These are phyloP conservation scores for Talaromyces proteolyticus DNA, from an alignment of 495 filamentous ascomycete genomes.

Conservation along the genomic window DNA sequence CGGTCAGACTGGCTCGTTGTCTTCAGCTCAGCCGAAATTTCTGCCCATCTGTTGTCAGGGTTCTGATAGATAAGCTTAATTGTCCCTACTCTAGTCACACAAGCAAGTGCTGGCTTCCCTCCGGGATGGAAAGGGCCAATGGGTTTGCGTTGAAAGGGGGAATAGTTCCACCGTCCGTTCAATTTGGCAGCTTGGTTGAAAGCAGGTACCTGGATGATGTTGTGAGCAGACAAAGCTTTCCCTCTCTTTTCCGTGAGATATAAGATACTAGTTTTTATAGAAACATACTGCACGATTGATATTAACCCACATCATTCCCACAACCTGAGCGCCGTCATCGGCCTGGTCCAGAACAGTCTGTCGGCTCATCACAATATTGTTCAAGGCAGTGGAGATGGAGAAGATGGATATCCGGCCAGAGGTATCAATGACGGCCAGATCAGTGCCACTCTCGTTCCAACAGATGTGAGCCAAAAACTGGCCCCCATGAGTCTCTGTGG, in stretches of 20 bases:
- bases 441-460: conserved; percentile 67
- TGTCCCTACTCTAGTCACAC: conserved; percentile 62
- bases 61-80: conserved; percentile 69
- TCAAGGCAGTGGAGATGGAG: conserved; percentile 55
- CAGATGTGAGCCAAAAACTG: conserved; percentile 64
- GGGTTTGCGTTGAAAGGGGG: conserved; percentile 39
- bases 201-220: conserved; percentile 35
- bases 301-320: conserved; percentile 80
- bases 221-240: too few relatives aligned
- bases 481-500: conserved; percentile 37
- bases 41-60: conserved; percentile 58
- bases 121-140: conserved; percentile 63
- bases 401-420: conserved; percentile 68
- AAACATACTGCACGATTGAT: conserved; percentile 46
- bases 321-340: conserved; percentile 69
- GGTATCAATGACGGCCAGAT: conserved; percentile 72
- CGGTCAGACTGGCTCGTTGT: conserved; percentile 62
- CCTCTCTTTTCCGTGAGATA: too few relatives aligned
- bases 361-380: conserved; percentile 53
- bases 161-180: conserved; percentile 46
- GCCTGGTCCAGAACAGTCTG: conserved; percentile 52
- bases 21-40: conserved; percentile 63
- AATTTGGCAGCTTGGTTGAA: conserved; percentile 46
- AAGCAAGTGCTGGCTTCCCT: conserved; percentile 61
- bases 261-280: neutral